Conservation (phyloP, 1,284 basidiomycete species). For the Phylloporus sp. region DNA sequence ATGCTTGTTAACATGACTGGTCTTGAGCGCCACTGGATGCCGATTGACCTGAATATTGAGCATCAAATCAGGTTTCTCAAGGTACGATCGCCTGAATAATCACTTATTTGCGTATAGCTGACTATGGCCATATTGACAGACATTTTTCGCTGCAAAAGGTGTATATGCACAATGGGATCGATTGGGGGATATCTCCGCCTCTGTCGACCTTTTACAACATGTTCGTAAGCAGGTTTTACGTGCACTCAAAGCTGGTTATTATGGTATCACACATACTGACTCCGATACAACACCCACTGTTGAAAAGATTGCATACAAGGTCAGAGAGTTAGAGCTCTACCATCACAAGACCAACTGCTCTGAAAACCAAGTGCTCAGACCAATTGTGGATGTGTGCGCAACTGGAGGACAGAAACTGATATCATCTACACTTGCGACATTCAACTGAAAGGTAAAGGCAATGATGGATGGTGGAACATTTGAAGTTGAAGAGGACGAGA, state of each 20-base stretch:
- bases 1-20: constrained; percentile 38
- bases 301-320: constrained; percentile 29
- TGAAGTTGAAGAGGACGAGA: constrained; percentile 27
- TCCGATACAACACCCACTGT: constrained; percentile 28
- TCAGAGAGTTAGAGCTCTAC: constrained; percentile 9
- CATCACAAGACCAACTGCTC: neutral
- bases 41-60: constrained; percentile 38
- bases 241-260: constrained; percentile 21
- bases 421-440: constrained; percentile 31
- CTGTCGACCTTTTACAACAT: constrained; percentile 28
- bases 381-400: constrained; percentile 16
- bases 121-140: neutral
- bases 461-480: constrained; percentile 24
- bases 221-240: constrained; percentile 33
- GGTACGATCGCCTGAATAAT: neutral
- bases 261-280: constrained; percentile 31
- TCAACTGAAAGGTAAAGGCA: constrained; percentile 31
- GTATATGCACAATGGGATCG: constrained; percentile 22
- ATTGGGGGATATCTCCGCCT: constrained; percentile 37
- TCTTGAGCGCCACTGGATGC: constrained; percentile 33
- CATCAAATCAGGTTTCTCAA: constrained; percentile 19
- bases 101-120: no score
- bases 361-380: neutral
- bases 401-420: constrained; percentile 24
- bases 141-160: neutral